phyloP scores from a whole-genome alignment of 306 rosid species.

The Cucumis hystrix region DNA sequence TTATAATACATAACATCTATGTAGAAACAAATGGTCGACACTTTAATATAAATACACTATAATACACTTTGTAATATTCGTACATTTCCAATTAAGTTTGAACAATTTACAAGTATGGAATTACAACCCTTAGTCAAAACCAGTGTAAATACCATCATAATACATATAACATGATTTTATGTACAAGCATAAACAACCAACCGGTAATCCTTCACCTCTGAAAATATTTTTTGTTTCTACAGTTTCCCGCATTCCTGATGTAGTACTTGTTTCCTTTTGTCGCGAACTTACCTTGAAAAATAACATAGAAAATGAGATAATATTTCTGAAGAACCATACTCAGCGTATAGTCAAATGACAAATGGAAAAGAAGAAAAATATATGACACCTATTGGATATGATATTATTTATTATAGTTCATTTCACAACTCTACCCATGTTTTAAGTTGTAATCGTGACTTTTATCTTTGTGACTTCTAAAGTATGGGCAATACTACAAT shows the following conservation, averaged over 20 bases:
- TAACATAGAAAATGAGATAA: constrained; percentile 9
- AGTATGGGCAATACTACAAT: background rate
- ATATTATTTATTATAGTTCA: background rate
- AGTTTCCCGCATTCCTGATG: constrained; percentile 85
- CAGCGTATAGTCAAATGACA: background rate
- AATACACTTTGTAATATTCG: no score
- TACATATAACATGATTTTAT: no score
- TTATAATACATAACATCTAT: no score
- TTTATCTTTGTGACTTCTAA: background rate
- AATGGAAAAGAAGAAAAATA: background rate
- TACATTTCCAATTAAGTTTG: no score
- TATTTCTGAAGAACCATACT: background rate
- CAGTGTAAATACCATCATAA: no score
- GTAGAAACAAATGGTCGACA: no score
- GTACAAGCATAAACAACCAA: no score
- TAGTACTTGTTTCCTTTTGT: constrained; percentile 50
- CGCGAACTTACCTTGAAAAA: constrained; percentile 42
- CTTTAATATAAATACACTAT: no score
- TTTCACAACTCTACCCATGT: background rate
- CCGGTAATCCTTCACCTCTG: no score
- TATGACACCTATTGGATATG: background rate
- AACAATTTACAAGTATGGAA: no score
- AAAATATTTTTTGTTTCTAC: constrained; percentile 43
- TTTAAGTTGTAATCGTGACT: background rate
- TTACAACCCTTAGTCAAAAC: no score